These are phyloP conservation scores for Brassica nigra DNA, from an alignment of 345 rosid genomes.

Conservation along the genomic window DNA sequence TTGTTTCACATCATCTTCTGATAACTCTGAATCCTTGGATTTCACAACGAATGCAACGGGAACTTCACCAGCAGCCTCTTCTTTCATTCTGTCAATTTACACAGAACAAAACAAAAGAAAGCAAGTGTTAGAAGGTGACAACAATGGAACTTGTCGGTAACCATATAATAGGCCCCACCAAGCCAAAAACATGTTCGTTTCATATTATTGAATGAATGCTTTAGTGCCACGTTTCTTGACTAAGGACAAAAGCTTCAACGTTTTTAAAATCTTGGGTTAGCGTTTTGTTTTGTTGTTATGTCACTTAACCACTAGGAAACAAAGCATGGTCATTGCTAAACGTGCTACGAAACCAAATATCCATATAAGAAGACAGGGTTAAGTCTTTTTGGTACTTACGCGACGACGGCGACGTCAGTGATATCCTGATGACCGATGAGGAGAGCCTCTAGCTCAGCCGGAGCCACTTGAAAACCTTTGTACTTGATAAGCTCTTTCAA, in stretches of 20 bases:
- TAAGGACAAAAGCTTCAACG: neutral
- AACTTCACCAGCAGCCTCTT: constrained; percentile 82
- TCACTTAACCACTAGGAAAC: neutral
- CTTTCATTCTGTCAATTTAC: constrained; percentile 60
- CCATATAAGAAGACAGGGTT: neutral
- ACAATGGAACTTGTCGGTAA: neutral
- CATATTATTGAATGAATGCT: neutral
- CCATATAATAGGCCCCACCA: neutral
- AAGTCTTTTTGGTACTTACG: constrained; percentile 36
- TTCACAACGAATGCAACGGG: constrained; percentile 79
- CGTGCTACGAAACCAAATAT: neutral
- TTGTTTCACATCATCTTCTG: constrained; percentile 67
- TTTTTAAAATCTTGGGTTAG: neutral
- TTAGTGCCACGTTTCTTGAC: neutral
- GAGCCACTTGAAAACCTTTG: constrained; percentile 76
- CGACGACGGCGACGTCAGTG: constrained; percentile 63
- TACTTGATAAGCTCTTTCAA: constrained; percentile 69
- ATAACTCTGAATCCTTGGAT: constrained; percentile 61
- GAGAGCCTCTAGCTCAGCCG: constrained; percentile 73
- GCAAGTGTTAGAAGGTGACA: neutral
- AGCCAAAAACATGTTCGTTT: neutral
- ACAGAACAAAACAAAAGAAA: neutral
- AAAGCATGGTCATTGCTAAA: neutral
- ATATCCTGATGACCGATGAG: constrained; percentile 51
- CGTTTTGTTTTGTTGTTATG: neutral